Evolutionary conservation across 306 rosid species (phyloP).

Genomic region (Sesbania bispinosa): DNA sequence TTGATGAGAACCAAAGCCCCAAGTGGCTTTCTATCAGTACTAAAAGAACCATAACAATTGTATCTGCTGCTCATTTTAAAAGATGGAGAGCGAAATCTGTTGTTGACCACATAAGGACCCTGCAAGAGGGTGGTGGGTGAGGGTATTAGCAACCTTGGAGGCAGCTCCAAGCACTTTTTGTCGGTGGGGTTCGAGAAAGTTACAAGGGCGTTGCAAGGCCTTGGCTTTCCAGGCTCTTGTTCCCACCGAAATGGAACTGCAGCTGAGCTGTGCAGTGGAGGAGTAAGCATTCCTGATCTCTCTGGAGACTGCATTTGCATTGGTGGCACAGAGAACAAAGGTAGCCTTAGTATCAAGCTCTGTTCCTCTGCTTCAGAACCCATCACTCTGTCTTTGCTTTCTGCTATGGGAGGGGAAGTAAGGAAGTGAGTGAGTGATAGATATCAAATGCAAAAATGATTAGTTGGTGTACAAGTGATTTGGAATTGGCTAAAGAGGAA

Average conservation of each 20-base stretch:
- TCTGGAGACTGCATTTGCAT: conserved; percentile 34
- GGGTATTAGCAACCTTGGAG: conserved; percentile 68
- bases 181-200: too few species aligned
- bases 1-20: conserved; percentile 42
- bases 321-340: conserved; percentile 37
- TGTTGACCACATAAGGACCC: conserved; percentile 35
- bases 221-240: conserved; percentile 82
- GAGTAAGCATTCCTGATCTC: conserved; percentile 57
- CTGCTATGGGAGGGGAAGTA: too few species aligned
- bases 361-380: conserved; percentile 33
- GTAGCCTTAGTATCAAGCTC: conserved; percentile 34
- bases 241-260: conserved; percentile 89
- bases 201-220: conserved; percentile 40
- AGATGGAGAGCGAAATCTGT: conserved; percentile 46
- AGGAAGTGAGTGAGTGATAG: background rate
- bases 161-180: conserved; percentile 61
- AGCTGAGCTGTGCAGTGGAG: conserved; percentile 54
- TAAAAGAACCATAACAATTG: conserved; percentile 42
- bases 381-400: conserved; percentile 24
- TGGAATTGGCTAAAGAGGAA: background rate
- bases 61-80: conserved; percentile 27
- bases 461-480: background rate
- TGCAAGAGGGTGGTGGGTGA: too few species aligned
- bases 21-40: conserved; percentile 34
- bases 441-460: background rate